A percentile compares a stretch with the other conserved stretches of the same genome.
Conservation (phyloP, 345 rosid species). For the Eucalyptus caleyi region DNA sequence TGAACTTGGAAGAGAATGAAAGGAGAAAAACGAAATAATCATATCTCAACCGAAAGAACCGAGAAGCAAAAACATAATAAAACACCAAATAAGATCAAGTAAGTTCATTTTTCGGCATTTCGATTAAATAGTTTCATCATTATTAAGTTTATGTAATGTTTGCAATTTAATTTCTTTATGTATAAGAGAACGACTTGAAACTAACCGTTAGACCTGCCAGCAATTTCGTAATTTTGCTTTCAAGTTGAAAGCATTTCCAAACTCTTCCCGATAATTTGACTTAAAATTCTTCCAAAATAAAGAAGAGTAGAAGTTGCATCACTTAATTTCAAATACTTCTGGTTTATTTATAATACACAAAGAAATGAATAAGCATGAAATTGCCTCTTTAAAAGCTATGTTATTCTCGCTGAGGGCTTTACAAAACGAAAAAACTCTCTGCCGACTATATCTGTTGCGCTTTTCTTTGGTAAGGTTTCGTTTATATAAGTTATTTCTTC, state of each 20-base stretch:
- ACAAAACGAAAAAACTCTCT: not conserved
- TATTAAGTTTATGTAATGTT: not conserved
- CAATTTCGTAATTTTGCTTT: not conserved
- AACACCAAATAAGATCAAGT: not conserved
- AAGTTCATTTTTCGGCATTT: not conserved
- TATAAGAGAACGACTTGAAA: rapidly evolving
- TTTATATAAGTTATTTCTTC: not conserved
- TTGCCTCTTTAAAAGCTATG: not conserved
- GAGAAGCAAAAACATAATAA: not conserved
- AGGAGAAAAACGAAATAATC: rapidly evolving
- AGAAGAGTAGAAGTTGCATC: not conserved
- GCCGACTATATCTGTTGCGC: not conserved
- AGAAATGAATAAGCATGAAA: not conserved
- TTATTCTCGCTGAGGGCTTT: not conserved
- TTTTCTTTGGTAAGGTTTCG: too few relatives aligned
- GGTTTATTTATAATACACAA: not conserved
- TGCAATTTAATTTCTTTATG: not conserved
- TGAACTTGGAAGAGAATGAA: not conserved
- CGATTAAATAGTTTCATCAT: not conserved
- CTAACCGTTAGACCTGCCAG: not conserved
- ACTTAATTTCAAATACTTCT: not conserved
- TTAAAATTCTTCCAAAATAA: not conserved
- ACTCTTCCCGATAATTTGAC: not conserved
- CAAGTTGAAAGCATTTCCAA: not conserved
- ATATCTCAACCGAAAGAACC: not conserved